A percentile compares a stretch with the other conserved stretches of the same genome.
Evolutionary conservation across 129 eudicot species (phyloP).

Genomic region (Kitagawia praeruptora): DNA sequence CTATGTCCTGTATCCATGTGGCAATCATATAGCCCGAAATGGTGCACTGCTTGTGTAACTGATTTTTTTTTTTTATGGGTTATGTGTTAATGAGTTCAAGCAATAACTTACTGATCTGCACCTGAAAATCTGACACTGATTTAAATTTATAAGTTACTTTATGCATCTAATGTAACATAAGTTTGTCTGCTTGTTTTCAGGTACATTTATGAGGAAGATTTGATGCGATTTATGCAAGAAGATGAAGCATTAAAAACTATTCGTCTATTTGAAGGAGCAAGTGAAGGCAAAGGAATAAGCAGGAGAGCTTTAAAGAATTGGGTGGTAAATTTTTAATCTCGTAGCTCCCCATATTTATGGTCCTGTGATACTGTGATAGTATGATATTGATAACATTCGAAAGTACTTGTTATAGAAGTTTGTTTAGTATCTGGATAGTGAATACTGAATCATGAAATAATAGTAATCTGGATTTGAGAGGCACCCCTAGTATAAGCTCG

Average conservation of each 20-base stretch:
- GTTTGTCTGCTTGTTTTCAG: constrained; percentile 15
- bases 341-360: neutral
- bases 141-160: neutral
- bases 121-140: neutral
- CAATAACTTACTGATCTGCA: neutral
- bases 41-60: neutral
- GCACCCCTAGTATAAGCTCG: neutral
- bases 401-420: neutral
- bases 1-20: neutral
- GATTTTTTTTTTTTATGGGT: neutral
- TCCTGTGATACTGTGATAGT: neutral
- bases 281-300: constrained; percentile 36
- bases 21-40: neutral
- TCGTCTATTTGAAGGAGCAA: constrained; percentile 41
- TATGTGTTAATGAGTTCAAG: neutral
- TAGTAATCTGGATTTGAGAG: neutral
- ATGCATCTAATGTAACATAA: neutral
- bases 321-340: constrained; percentile 31
- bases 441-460: neutral
- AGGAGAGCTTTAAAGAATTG: constrained; percentile 39
- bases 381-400: neutral
- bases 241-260: constrained; percentile 53
- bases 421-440: neutral
- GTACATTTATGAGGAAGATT: constrained; percentile 41
- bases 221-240: constrained; percentile 41